These are phyloP conservation scores for Quercus suber DNA, from an alignment of 306 rosid genomes.

Conservation along the genomic window DNA sequence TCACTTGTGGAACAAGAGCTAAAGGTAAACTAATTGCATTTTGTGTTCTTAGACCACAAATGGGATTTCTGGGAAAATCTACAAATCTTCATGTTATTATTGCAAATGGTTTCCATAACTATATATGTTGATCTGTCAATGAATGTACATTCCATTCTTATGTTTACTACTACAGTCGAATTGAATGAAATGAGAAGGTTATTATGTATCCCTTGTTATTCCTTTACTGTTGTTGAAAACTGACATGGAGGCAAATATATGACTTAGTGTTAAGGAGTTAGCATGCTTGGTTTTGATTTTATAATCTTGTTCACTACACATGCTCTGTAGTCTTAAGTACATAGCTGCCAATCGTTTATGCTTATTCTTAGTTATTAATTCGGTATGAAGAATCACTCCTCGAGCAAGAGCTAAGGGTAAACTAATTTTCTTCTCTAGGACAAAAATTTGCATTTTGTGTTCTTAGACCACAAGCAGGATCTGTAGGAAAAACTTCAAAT, in stretches of 20 bases:
- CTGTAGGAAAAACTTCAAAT: not conserved
- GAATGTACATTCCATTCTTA: not conserved
- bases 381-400: constrained; percentile 93
- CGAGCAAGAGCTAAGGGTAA: constrained; percentile 79
- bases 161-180: not conserved
- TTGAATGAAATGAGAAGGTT: not conserved
- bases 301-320: not conserved
- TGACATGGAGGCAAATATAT: not conserved
- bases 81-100: not conserved
- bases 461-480: not conserved
- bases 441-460: not conserved
- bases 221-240: not conserved
- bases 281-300: not conserved
- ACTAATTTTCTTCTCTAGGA: not conserved
- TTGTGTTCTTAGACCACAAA: not conserved
- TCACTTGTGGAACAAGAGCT: constrained; percentile 85
- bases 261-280: not conserved
- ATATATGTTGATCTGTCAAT: not conserved
- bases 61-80: not conserved
- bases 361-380: constrained; percentile 19
- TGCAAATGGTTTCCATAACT: not conserved
- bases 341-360: not conserved
- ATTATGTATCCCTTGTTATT: not conserved
- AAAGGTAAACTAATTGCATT: constrained; percentile 43
- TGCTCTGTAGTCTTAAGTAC: not conserved